A percentile compares a stretch with the other conserved stretches of the same genome.
phyloP scores from a whole-genome alignment of 2,329 filamentous ascomycete genomes.

The Epichloe festucae region DNA sequence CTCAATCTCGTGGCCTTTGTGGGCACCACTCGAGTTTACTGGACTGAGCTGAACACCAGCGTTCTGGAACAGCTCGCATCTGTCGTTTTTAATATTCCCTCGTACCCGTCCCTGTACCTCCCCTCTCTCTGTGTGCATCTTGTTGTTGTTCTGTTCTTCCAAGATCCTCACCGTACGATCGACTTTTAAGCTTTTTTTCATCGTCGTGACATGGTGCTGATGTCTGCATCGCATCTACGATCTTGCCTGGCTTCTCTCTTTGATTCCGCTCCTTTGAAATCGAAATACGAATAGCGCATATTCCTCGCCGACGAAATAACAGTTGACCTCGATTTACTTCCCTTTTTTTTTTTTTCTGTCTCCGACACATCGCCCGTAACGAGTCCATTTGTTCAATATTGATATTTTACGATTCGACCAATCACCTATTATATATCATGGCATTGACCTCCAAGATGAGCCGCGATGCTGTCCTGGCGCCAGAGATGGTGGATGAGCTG shows the following conservation, averaged over 20 bases:
- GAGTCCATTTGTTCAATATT: not conserved
- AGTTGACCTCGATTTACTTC: not conserved
- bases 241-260: not conserved
- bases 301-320: not conserved
- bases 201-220: not conserved
- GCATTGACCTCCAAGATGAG: conserved; percentile 15
- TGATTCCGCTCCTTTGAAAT: not conserved
- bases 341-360: no score
- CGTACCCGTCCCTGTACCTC: not conserved
- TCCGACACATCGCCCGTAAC: not conserved
- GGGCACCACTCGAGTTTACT: not conserved
- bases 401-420: not conserved
- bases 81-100: not conserved
- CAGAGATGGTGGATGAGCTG: conserved; percentile 33
- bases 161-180: not conserved
- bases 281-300: not conserved
- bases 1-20: not conserved
- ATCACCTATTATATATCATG: not conserved
- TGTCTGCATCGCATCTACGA: not conserved
- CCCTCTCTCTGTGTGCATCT: not conserved
- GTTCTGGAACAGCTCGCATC: not conserved
- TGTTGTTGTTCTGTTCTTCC: not conserved
- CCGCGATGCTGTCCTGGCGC: conserved; percentile 30
- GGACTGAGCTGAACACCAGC: no score
- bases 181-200: not conserved